Evolutionary conservation across 2,329 filamentous ascomycete genomes (phyloP).

Genomic region (Ophiostoma triangulosporum): DNA sequence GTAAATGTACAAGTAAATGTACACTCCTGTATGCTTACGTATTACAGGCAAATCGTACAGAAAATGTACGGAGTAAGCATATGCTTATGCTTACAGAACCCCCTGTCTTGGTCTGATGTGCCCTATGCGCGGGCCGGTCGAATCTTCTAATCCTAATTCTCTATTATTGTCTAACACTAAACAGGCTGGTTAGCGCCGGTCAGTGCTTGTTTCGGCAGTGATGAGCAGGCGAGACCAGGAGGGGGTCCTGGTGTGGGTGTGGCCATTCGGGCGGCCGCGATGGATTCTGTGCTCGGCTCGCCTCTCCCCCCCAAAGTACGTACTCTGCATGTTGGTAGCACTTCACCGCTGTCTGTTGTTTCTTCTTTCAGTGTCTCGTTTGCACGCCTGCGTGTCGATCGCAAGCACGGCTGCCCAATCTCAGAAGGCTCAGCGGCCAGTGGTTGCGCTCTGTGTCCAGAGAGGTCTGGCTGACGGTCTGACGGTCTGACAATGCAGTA

Average conservation of each 20-base stretch:
- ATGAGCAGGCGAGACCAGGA: not conserved
- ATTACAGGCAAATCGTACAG: too few species aligned
- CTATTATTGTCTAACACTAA: not conserved
- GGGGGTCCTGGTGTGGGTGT: not conserved
- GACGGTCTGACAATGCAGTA: not conserved
- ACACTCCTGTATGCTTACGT: not conserved
- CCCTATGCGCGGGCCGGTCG: slow-evolving; percentile 3
- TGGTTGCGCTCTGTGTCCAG: not conserved
- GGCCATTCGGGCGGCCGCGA: not conserved
- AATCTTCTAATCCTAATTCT: not conserved
- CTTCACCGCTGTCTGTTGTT: not conserved
- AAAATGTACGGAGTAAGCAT: too few species aligned
- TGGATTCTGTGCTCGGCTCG: not conserved
- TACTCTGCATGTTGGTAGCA: not conserved
- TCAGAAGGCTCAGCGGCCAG: not conserved
- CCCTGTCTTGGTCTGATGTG: too few species aligned
- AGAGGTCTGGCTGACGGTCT: not conserved
- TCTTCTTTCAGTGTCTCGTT: not conserved
- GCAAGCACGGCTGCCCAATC: not conserved
- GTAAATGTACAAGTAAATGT: not conserved
- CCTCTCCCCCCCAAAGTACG: not conserved
- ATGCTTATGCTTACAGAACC: too few species aligned
- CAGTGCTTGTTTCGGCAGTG: not conserved
- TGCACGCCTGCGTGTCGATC: not conserved
- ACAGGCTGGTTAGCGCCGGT: not conserved